Evolutionary conservation across 2,329 filamentous ascomycete genomes (phyloP).

Genomic region (Cercospora sp.): DNA sequence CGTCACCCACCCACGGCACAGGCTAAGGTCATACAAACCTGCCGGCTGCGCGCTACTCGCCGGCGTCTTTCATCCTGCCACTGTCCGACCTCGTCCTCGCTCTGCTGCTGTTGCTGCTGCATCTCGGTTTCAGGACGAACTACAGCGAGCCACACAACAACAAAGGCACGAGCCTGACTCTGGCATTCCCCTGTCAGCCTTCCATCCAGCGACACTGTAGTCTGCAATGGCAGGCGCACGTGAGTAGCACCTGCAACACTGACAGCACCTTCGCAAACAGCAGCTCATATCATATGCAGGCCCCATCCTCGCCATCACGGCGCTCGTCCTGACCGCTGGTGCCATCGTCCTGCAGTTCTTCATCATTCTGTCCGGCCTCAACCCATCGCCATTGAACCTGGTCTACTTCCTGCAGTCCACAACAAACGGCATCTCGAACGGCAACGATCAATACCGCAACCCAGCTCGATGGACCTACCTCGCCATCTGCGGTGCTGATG

Average conservation of each 20-base stretch:
- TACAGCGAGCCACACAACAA: not conserved
- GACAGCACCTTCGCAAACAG: not conserved
- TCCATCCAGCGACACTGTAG: not conserved
- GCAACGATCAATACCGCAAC: conserved; percentile 55
- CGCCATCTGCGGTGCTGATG: conserved; percentile 68
- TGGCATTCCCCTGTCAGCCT: conserved; percentile 13
- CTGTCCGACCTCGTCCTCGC: conserved; percentile 7
- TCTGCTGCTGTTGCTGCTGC: not conserved
- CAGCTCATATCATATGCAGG: conserved; percentile 45
- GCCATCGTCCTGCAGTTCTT: conserved; percentile 66
- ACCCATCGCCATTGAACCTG: conserved; percentile 62
- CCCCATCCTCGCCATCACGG: conserved; percentile 55
- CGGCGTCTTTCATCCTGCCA: not conserved
- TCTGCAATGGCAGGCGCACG: conserved; percentile 26
- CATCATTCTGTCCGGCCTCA: conserved; percentile 62
- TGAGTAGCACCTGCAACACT: conserved; percentile 17
- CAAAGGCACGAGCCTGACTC: not conserved
- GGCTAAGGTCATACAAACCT: not conserved
- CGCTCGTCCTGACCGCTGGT: conserved; percentile 62
- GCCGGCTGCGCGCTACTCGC: not conserved
- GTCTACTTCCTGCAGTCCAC: conserved; percentile 85
- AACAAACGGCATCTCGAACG: conserved; percentile 68
- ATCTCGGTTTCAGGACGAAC: conserved; percentile 1
- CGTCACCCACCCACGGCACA: conserved; percentile 7
- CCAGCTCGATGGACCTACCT: conserved; percentile 88